Conservation (phyloP, 768 basidiomycete genomes). For the Psilocybe azurescens region DNA sequence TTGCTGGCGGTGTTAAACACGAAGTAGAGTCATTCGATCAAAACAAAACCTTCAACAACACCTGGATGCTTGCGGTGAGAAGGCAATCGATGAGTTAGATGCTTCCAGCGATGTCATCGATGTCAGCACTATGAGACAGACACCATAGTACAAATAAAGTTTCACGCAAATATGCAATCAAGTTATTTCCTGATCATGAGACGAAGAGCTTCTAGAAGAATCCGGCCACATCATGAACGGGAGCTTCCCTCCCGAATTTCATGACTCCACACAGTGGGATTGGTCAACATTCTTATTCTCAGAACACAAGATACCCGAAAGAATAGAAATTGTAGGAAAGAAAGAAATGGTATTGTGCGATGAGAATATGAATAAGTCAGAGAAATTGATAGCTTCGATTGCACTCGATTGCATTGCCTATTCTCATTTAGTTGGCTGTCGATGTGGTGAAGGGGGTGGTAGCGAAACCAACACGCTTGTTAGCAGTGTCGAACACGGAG, state of each 20-base stretch:
- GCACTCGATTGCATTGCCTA: not conserved
- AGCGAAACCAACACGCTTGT: constrained; percentile 60
- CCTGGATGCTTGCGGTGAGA: too few relatives aligned
- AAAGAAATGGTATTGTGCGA: constrained; percentile 13
- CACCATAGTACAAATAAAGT: too few relatives aligned
- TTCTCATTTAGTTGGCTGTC: constrained; percentile 32
- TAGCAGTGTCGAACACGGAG: constrained; percentile 63
- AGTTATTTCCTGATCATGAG: too few relatives aligned
- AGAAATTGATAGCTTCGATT: constrained; percentile 3
- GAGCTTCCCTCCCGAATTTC: not conserved
- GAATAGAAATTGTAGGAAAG: not conserved
- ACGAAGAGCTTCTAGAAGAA: too few relatives aligned
- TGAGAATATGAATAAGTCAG: constrained; percentile 7
- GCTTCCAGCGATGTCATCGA: too few relatives aligned
- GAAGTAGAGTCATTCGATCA: too few relatives aligned
- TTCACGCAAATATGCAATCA: too few relatives aligned
- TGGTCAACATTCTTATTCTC: not conserved
- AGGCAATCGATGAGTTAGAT: too few relatives aligned
- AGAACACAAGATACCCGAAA: not conserved
- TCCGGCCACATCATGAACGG: not conserved
- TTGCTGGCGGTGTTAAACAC: too few relatives aligned
- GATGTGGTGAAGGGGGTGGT: constrained; percentile 54
- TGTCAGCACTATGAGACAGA: too few relatives aligned
- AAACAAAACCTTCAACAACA: too few relatives aligned
- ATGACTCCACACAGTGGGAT: not conserved